Conservation (phyloP, 306 rosid genomes). For the Lithocarpus polystachyus region DNA sequence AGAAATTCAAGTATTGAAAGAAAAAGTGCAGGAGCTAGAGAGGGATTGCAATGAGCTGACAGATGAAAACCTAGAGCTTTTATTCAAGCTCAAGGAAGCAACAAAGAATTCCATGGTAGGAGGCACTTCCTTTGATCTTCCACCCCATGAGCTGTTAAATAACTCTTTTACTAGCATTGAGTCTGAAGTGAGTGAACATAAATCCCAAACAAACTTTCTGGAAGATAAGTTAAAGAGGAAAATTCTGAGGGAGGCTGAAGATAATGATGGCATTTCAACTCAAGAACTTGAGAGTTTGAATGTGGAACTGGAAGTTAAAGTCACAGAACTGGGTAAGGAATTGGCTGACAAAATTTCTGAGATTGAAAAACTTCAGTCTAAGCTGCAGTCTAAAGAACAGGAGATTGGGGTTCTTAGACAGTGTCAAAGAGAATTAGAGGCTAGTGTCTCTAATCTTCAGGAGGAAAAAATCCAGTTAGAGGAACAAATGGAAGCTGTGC, state of each 20-base stretch:
- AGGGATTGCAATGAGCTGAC: constrained; percentile 92
- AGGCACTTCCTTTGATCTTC: constrained; percentile 29
- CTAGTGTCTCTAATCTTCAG: constrained; percentile 39
- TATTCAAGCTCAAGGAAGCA: constrained; percentile 78
- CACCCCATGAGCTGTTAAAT: constrained; percentile 25
- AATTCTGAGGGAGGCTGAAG: constrained; percentile 31
- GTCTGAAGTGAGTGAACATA: constrained; percentile 42
- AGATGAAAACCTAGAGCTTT: constrained; percentile 87
- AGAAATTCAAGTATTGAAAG: constrained; percentile 60
- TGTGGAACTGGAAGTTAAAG: constrained; percentile 31
- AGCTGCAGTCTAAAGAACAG: constrained; percentile 35
- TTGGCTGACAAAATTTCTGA: constrained; percentile 26
- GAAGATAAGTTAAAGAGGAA: constrained; percentile 34
- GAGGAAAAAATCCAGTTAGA: constrained; percentile 37
- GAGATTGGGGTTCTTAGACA: constrained; percentile 35
- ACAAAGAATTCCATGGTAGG: constrained; percentile 37
- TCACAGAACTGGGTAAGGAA: constrained; percentile 33
- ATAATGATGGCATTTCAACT: constrained; percentile 15
- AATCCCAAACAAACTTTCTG: constrained; percentile 28
- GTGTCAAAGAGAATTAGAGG: constrained; percentile 32
- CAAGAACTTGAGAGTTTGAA: constrained; percentile 36
- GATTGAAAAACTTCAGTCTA: constrained; percentile 36
- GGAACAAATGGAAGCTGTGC: constrained; percentile 29
- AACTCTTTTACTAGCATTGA: constrained; percentile 45
- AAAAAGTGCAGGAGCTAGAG: constrained; percentile 86